These are phyloP conservation scores for Sphaerostilbella broomeana DNA, from an alignment of 2,329 filamentous ascomycete genomes.

Conservation along the genomic window DNA sequence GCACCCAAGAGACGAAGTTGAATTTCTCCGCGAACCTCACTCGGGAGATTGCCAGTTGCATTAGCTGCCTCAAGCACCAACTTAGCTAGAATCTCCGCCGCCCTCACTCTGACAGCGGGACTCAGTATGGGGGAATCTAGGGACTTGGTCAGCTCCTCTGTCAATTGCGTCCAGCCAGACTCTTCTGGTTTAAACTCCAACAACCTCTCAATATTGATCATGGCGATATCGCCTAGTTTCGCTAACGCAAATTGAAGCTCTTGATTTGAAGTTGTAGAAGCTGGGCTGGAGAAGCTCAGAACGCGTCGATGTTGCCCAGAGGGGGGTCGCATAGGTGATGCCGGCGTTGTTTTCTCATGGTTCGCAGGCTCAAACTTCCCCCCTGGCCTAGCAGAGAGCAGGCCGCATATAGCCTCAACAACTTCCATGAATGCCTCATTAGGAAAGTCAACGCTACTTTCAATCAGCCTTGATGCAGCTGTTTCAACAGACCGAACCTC, in stretches of 20 bases:
- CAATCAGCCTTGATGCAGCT: slow-evolving; percentile 77
- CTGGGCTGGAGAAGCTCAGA: slow-evolving; percentile 41
- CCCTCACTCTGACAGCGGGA: slow-evolving; percentile 49
- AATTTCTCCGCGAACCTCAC: slow-evolving; percentile 50
- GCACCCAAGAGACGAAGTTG: slow-evolving; percentile 67
- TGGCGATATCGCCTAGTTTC: slow-evolving; percentile 66
- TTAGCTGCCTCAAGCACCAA: slow-evolving; percentile 52
- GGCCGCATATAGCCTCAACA: slow-evolving; percentile 64
- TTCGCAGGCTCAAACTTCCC: slow-evolving; percentile 17
- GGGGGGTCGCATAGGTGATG: slow-evolving; percentile 30
- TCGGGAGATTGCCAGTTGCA: slow-evolving; percentile 45
- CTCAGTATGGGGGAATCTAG: slow-evolving; percentile 42
- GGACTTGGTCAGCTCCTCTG: slow-evolving; percentile 44
- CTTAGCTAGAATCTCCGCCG: slow-evolving; percentile 58
- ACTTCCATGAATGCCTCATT: slow-evolving; percentile 75
- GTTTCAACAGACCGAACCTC: slow-evolving; percentile 87
- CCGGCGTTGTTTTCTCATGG: slow-evolving; percentile 13
- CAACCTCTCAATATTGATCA: slow-evolving; percentile 69
- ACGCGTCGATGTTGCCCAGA: slow-evolving; percentile 38
- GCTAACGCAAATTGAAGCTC: slow-evolving; percentile 62
- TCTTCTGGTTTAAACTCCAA: slow-evolving; percentile 57
- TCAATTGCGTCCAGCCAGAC: slow-evolving; percentile 71
- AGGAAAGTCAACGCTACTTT: slow-evolving; percentile 87
- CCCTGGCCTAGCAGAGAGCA: slow-evolving; percentile 47
- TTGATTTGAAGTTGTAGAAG: slow-evolving; percentile 47